A percentile compares a stretch with the other conserved stretches of the same genome.
These are phyloP conservation scores for Pichia occidentalis DNA, from an alignment of 805 yeast species.

Conservation along the genomic window DNA sequence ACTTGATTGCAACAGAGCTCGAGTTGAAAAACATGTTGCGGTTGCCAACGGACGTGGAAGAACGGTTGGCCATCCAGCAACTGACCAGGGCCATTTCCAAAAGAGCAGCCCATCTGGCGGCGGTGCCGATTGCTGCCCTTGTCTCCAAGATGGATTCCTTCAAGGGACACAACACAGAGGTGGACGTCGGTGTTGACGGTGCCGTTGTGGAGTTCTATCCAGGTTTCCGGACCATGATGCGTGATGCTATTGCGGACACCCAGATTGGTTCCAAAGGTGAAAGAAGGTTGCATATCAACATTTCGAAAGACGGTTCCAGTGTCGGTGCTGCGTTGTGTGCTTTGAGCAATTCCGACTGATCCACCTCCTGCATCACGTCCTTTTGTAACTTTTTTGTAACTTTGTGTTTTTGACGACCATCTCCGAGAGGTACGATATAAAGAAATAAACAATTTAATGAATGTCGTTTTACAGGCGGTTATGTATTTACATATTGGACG, in stretches of 20 bases:
- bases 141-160: conserved; percentile 61
- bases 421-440: no score
- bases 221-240: conserved; percentile 70
- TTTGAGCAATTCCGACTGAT: conserved; percentile 21
- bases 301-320: conserved; percentile 94
- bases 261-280: conserved; percentile 70
- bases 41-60: conserved; percentile 61
- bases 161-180: conserved; percentile 55
- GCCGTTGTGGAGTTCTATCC: conserved; percentile 92
- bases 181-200: conserved; percentile 95
- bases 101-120: conserved; percentile 86
- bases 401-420: background rate
- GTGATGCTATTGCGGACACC: conserved; percentile 68
- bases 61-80: conserved; percentile 65
- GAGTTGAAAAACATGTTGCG: conserved; percentile 60
- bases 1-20: conserved; percentile 63
- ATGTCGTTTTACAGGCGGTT: no score
- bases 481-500: no score
- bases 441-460: no score
- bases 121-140: conserved; percentile 85
- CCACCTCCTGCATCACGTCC: background rate
- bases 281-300: conserved; percentile 65
- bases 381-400: background rate
- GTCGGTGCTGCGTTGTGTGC: conserved; percentile 98
- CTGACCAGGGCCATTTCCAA: conserved; percentile 74